phyloP scores from a whole-genome alignment of 495 filamentous ascomycete species.

The Penicillium macrosclerotiorum region DNA sequence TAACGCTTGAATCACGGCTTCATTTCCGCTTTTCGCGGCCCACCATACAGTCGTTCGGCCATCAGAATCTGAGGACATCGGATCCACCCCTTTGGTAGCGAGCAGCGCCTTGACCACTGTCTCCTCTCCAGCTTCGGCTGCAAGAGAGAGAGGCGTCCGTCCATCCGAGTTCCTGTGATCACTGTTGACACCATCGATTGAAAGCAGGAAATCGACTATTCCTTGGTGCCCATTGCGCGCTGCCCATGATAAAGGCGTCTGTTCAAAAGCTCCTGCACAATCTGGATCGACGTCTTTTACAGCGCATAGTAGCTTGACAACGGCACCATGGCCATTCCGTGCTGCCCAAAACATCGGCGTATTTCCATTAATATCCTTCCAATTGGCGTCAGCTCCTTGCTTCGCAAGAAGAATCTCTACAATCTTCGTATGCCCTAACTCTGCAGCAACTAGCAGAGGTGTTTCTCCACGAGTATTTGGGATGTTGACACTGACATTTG shows the following conservation, averaged over 20 bases:
- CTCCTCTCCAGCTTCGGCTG: neutral
- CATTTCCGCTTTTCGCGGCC: neutral
- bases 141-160: neutral
- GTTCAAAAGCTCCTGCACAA: too few relatives aligned
- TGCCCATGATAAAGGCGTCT: neutral
- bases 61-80: neutral
- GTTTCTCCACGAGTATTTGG: too few relatives aligned
- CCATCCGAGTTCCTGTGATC: neutral
- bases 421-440: slow-evolving; percentile 1
- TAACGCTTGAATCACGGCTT: neutral
- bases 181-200: neutral
- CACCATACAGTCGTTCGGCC: neutral
- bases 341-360: neutral
- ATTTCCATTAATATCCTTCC: neutral
- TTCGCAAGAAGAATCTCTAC: neutral
- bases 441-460: neutral
- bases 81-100: neutral
- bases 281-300: neutral
- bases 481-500: too few relatives aligned
- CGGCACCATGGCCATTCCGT: neutral
- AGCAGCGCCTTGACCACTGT: slow-evolving; percentile 3
- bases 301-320: neutral
- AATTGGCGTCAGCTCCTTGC: neutral
- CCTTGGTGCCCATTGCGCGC: neutral
- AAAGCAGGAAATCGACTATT: neutral